Conservation (phyloP, 108 stramenopile species). For the Cyclotella cryptica region DNA sequence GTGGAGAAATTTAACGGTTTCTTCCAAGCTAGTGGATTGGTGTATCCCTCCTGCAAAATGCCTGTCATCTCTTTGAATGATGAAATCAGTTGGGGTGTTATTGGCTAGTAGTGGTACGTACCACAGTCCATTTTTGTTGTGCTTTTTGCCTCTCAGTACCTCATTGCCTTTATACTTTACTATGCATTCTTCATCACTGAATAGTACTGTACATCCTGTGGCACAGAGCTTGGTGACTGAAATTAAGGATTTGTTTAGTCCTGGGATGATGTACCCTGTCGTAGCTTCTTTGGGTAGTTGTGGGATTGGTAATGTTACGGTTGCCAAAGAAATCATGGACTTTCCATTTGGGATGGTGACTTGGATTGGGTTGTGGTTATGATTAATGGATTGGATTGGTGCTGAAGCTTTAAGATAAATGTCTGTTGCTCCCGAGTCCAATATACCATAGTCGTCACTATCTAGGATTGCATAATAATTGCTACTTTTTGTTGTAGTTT, state of each 20-base stretch:
- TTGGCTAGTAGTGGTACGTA: background rate
- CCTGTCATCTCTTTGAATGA: too few species aligned
- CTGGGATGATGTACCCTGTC: background rate
- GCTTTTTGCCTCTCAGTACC: background rate
- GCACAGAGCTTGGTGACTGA: slow-evolving; percentile 2
- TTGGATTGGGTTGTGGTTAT: background rate
- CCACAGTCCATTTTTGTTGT: background rate
- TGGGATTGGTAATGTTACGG: background rate
- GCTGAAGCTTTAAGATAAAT: background rate
- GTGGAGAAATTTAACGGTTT: slow-evolving; percentile 4
- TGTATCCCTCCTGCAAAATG: background rate
- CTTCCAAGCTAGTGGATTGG: background rate
- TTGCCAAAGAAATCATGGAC: background rate
- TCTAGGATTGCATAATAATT: background rate
- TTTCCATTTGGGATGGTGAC: background rate
- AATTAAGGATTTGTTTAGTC: background rate
- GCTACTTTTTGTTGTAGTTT: background rate
- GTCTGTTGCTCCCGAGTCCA: background rate
- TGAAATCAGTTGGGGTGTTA: too few species aligned
- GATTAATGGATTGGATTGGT: too few species aligned
- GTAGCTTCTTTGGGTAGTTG: background rate
- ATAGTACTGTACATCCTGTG: background rate
- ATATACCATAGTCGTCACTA: background rate
- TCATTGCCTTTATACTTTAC: background rate
- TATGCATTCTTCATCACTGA: background rate